Conservation (phyloP, 129 eudicot species). For the Logfia minima region DNA sequence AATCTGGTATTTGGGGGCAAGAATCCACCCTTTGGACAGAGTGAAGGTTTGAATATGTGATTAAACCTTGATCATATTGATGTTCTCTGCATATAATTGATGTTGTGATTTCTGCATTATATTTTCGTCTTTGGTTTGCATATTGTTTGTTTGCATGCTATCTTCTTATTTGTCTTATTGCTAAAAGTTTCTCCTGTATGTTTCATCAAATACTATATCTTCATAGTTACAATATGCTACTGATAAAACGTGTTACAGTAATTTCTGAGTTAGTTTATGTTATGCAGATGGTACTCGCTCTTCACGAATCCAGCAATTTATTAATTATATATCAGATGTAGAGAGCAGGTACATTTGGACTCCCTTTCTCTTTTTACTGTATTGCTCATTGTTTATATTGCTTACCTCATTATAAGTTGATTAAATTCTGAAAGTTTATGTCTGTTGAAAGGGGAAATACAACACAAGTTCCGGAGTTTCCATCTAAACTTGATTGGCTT, state of each 20-base stretch:
- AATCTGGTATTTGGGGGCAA: conserved; percentile 66
- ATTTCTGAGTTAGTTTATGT: conserved; percentile 24
- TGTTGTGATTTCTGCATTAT: not conserved
- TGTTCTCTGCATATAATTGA: conserved; percentile 7
- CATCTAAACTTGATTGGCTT: conserved; percentile 93
- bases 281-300: conserved; percentile 61
- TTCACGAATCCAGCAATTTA: conserved; percentile 65
- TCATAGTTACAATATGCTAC: not conserved
- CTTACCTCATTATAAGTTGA: no score
- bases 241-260: conserved; percentile 13
- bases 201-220: not conserved
- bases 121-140: not conserved
- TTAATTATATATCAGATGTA: conserved; percentile 76
- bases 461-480: conserved; percentile 85
- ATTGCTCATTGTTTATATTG: not conserved
- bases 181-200: not conserved
- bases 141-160: not conserved
- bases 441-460: conserved; percentile 53
- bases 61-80: conserved; percentile 19
- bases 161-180: not conserved
- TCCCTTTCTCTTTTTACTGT: not conserved
- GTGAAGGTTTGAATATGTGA: conserved; percentile 51
- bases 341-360: conserved; percentile 58
- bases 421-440: conserved; percentile 20
- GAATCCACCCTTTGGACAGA: conserved; percentile 54